These are phyloP conservation scores for Dictyostelium brefeldianum DNA, from an alignment of 78 protist genomes.

Conservation along the genomic window DNA sequence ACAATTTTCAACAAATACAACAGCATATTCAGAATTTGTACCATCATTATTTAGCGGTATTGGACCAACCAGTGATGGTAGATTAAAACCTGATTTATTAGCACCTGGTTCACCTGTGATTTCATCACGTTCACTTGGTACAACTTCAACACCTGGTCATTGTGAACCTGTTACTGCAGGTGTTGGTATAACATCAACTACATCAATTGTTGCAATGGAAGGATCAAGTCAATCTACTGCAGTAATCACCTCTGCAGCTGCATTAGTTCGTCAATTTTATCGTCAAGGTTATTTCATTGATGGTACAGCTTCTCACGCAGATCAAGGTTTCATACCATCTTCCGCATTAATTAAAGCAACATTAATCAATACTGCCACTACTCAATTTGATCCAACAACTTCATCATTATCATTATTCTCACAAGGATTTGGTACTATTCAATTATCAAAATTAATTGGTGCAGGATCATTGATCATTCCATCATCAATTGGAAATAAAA, in stretches of 20 bases:
- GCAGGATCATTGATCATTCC: background rate
- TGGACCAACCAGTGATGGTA: constrained; percentile 65
- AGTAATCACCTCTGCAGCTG: constrained; percentile 5
- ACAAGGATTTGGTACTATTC: constrained; percentile 25
- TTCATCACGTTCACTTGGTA: constrained; percentile 25
- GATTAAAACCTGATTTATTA: constrained; percentile 64
- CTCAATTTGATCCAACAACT: background rate
- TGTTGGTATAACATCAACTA: background rate
- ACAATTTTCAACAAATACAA: background rate
- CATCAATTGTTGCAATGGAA: constrained; percentile 31
- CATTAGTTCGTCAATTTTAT: constrained; percentile 31
- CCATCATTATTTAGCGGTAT: constrained; percentile 3
- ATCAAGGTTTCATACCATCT: background rate
- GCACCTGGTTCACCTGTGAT: constrained; percentile 58
- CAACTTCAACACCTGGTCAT: constrained; percentile 3
- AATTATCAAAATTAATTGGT: background rate
- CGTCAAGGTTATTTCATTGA: constrained; percentile 17
- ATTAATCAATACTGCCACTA: constrained; percentile 24
- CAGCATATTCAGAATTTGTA: background rate
- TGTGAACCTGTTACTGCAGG: constrained; percentile 10
- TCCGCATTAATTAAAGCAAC: constrained; percentile 38
- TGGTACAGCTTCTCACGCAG: background rate
- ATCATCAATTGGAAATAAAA: background rate
- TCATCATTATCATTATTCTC: background rate
- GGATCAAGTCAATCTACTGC: constrained; percentile 47